A percentile compares a stretch with the other conserved stretches of the same genome.
Conservation (phyloP, 2,329 filamentous ascomycete genomes). For the Aspergillus niger region DNA sequence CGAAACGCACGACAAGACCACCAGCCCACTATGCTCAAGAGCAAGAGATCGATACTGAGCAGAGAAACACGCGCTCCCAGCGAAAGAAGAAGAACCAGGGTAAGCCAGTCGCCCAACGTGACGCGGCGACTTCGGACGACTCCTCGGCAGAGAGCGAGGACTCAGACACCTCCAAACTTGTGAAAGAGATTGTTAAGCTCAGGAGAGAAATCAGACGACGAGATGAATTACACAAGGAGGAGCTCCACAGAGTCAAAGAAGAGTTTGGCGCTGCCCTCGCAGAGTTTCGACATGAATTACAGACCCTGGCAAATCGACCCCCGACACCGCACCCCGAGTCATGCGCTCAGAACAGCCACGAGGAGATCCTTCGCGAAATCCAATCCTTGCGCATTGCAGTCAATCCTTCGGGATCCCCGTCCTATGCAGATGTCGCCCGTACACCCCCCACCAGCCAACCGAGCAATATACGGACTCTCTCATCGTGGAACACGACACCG, state of each 20-base stretch:
- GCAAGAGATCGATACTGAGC: too few relatives aligned
- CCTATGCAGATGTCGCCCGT: constrained; percentile 23
- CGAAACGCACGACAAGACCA: too few relatives aligned
- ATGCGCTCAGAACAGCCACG: constrained; percentile 19
- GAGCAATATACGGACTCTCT: constrained; percentile 25
- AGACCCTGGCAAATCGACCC: constrained; percentile 17
- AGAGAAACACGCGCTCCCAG: too few relatives aligned
- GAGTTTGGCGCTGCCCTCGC: constrained; percentile 22
- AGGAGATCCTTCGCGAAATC: neutral
- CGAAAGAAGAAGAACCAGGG: too few relatives aligned
- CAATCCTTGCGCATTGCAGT: neutral
- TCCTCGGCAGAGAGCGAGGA: constrained; percentile 18
- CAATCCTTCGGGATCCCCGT: constrained; percentile 11
- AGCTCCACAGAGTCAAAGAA: constrained; percentile 23
- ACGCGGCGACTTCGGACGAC: constrained; percentile 19
- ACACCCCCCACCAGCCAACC: constrained; percentile 19
- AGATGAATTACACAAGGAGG: constrained; percentile 24
- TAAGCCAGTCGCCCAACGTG: neutral
- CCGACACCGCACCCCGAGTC: constrained; percentile 14
- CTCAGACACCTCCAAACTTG: constrained; percentile 4
- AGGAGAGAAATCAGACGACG: constrained; percentile 24
- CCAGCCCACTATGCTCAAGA: too few relatives aligned
- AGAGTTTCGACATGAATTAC: constrained; percentile 21
- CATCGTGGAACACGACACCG: constrained; percentile 18
- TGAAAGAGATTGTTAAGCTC: constrained; percentile 25